Base-by-base conservation (phyloP, 768 basidiomycete species). In the Mrakia hoshinonis region DNA sequence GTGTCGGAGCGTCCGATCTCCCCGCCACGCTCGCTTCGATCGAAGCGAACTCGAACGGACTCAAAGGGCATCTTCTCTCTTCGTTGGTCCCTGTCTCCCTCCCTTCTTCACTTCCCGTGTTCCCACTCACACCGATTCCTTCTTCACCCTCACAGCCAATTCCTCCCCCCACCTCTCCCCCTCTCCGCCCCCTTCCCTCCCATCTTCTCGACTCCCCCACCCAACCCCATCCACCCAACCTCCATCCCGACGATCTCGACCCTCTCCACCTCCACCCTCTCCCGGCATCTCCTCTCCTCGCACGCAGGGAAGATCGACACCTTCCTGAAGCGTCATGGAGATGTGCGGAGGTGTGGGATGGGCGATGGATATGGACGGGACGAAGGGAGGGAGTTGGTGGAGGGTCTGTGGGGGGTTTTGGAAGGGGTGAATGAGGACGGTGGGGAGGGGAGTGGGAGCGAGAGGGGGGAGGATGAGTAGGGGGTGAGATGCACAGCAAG, bases 341-440 rank as follows among this genome's bases (percentile, higher is more conserved):
- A 68, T 22, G 31, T 55, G 39, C 36, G 67, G 15, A 2, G 24
- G 24, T n/a, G 24, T 15, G 67, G 39, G 43, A 68, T 68, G 67
- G 67, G 67, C 0, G 67, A 68, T 6, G 43, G n/a, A 26, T 68
- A 58, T 22, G 67, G 67, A 7, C n/a, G 67, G 18, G 67, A 68
- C 20, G 67, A 68, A 39, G 67, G 43, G 2, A n/a, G 67, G 29
- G 67, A 68, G 39, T 11, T 68, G 36, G 67, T 58, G 26, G 67
- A 68, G 55, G 55, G 54, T 2, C 43, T 68, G n/a, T 22, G 67
- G 38, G 29, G 26, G 54, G 20, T 68, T n/a, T 11, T 38, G 31
- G 67, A 68, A 54, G 67, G 52, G 24, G 54, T 58, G 26, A 54
- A 24, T 15, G 67, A 68, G 54, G 67, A 67, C 34, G 52, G 24